Evolutionary conservation across 495 filamentous ascomycete genomes (phyloP), one percentile per base, ranked within the genome.

Genomic region (Bathelium albidoporum): DNA sequence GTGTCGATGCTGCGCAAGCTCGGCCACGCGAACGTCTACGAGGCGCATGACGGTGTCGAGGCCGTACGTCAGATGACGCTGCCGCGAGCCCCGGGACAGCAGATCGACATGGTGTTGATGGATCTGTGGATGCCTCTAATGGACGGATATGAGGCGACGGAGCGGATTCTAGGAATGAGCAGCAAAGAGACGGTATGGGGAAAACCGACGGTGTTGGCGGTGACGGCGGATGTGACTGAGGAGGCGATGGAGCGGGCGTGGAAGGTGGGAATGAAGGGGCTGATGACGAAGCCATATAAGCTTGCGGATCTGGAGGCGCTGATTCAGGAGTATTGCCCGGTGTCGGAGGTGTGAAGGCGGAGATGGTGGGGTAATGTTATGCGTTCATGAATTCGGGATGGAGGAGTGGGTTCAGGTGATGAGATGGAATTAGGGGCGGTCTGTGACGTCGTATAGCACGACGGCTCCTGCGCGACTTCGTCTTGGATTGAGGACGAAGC

Each of bases 61-160:
- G 89, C 89, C 0, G 87, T 92, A 1, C 79, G 82, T 22, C 79
- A 87, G 32, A 87, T 89, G 75, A 52, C 58, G 32, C 60, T 74
- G 16, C 67, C 73, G 10, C 68, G 74, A 22, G n/a, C 71, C 32
- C 26, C 63, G 32, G 62, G 72, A 44, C 60, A 68, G 61, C 67
- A 76, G 4, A 83, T 91, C 64, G 83, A 90, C 70, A 79, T 88
- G 0, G 78, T 92, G 24, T 72, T 91, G 31, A 92, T 92, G 89
- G 89, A 92, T 72, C 79, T 92, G 5, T 92, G 89, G 89, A 92
- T 92, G 89, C 89, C 89, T 1, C 78, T 83, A 62, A 88, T 90
- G 83, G 89, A 92, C 68, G 89, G 89, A 1, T 91, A 89, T 62
- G 84, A 91, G 70, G 89, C 89, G 5, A 84, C 88, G 0, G 77